A percentile compares a stretch with the other conserved stretches of the same genome.
Conservation (phyloP, 2,329 filamentous ascomycete species). For the Aureobasidium mangrovei region DNA sequence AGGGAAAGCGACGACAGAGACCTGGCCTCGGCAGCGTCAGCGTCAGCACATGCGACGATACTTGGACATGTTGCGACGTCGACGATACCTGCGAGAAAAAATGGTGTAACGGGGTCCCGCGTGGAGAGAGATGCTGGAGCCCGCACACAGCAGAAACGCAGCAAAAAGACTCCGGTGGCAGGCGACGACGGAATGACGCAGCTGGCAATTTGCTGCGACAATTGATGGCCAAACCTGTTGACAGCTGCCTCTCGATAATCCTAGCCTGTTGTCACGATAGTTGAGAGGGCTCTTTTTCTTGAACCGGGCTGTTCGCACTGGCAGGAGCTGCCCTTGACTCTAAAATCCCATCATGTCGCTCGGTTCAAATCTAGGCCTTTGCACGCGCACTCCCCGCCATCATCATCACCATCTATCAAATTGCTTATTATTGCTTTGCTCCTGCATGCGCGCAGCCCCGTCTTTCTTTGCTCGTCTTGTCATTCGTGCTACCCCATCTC, state of each 20-base stretch:
- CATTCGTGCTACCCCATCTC: too few relatives aligned
- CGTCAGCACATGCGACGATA: background rate
- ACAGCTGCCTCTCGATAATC: too few relatives aligned
- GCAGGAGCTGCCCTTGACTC: background rate
- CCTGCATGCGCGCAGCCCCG: background rate
- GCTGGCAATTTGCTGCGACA: background rate
- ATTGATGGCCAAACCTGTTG: too few relatives aligned
- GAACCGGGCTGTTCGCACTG: background rate
- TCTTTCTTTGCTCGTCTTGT: background rate
- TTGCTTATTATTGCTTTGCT: background rate
- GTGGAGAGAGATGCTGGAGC: slow-evolving; percentile 5
- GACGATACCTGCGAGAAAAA: slow-evolving; percentile 8
- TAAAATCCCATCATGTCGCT: background rate
- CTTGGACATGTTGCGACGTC: background rate
- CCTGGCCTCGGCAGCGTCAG: background rate
- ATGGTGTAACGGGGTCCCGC: slow-evolving; percentile 4
- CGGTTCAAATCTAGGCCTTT: background rate
- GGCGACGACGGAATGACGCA: background rate
- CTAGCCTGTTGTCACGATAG: too few relatives aligned
- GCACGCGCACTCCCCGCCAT: background rate
- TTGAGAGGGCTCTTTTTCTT: too few relatives aligned
- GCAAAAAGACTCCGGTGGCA: background rate
- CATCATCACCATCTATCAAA: background rate
- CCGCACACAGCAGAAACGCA: background rate
- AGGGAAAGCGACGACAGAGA: background rate